Evolutionary conservation across 2,329 filamentous ascomycete genomes (phyloP).

Genomic region (Aspergillus neoniger): DNA sequence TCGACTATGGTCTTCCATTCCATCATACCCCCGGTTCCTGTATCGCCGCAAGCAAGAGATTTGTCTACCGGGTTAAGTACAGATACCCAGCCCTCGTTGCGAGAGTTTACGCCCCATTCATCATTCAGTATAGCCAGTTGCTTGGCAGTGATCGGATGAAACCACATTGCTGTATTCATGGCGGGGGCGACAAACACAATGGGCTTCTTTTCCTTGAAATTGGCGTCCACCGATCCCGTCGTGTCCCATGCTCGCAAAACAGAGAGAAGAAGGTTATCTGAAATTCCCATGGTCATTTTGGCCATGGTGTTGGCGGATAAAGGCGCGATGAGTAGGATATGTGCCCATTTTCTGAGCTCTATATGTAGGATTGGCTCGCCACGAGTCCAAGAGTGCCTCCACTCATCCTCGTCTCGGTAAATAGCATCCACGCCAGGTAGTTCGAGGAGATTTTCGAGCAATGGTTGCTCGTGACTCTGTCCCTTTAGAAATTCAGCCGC

Average conservation of each 20-base stretch:
- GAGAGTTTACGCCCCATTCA: conserved; percentile 66
- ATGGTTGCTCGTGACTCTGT: conserved; percentile 76
- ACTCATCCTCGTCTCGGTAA: conserved; percentile 84
- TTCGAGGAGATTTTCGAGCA: conserved; percentile 58
- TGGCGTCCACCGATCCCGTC: conserved; percentile 58
- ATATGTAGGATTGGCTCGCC: conserved; percentile 87
- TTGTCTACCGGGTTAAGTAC: conserved; percentile 74
- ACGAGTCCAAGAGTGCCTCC: conserved; percentile 74
- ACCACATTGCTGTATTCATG: conserved; percentile 93
- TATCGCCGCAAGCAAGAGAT: conserved; percentile 79
- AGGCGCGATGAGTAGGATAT: conserved; percentile 77
- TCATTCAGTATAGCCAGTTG: conserved; percentile 70
- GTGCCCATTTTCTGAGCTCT: conserved; percentile 78
- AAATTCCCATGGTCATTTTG: conserved; percentile 76
- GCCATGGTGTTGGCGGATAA: conserved; percentile 83
- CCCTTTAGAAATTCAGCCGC: conserved; percentile 75
- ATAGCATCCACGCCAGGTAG: conserved; percentile 76
- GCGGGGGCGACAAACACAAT: conserved; percentile 74
- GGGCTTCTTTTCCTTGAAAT: conserved; percentile 50
- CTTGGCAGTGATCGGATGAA: conserved; percentile 74
- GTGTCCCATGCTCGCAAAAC: conserved; percentile 89
- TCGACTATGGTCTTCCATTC: conserved; percentile 75
- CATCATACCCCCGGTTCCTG: conserved; percentile 79
- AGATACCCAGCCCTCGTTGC: conserved; percentile 62
- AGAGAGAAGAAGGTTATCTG: conserved; percentile 71